Conservation (phyloP, 495 filamentous ascomycete genomes). For the Aspergillus ellipticus region DNA sequence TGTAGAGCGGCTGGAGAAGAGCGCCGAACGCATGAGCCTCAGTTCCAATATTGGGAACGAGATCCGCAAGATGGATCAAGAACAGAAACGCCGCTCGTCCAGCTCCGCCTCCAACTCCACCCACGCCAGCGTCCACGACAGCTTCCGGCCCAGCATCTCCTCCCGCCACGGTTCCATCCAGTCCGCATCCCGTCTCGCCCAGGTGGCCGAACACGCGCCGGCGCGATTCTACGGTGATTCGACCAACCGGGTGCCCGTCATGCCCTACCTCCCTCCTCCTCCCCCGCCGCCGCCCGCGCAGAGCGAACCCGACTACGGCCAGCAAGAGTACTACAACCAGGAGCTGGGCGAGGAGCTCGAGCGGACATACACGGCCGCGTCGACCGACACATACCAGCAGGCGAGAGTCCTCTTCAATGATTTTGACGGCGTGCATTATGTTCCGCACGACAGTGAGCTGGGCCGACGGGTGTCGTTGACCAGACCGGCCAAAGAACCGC, state of each 20-base stretch:
- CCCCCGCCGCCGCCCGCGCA: conserved; percentile 25
- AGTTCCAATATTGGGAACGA: conserved; percentile 74
- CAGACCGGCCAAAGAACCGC: conserved; percentile 59
- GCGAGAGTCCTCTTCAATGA: conserved; percentile 72
- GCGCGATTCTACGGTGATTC: conserved; percentile 27
- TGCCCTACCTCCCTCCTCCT: conserved; percentile 24
- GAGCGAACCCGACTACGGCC: conserved; percentile 13
- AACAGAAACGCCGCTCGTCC: conserved; percentile 60
- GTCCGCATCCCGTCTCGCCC: conserved; percentile 51
- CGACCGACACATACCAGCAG: conserved; percentile 66
- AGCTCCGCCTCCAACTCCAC: conserved; percentile 59
- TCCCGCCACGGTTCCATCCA: conserved; percentile 62
- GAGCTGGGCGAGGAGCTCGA: conserved; percentile 23
- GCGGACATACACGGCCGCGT: conserved; percentile 51
- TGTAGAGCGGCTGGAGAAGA: conserved; percentile 77
- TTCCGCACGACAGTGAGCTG: conserved; percentile 40
- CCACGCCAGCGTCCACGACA: conserved; percentile 10
- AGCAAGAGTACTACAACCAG: conserved; percentile 20
- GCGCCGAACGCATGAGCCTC: conserved; percentile 75
- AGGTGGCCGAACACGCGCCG: conserved; percentile 45
- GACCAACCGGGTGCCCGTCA: conserved; percentile 36
- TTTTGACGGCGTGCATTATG: conserved; percentile 91
- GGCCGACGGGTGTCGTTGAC: conserved; percentile 35
- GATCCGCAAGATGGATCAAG: conserved; percentile 73
- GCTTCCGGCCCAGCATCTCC: conserved; percentile 32